These are phyloP conservation scores for Penicillium riverlandense DNA, from an alignment of 495 filamentous ascomycete genomes.

Conservation along the genomic window DNA sequence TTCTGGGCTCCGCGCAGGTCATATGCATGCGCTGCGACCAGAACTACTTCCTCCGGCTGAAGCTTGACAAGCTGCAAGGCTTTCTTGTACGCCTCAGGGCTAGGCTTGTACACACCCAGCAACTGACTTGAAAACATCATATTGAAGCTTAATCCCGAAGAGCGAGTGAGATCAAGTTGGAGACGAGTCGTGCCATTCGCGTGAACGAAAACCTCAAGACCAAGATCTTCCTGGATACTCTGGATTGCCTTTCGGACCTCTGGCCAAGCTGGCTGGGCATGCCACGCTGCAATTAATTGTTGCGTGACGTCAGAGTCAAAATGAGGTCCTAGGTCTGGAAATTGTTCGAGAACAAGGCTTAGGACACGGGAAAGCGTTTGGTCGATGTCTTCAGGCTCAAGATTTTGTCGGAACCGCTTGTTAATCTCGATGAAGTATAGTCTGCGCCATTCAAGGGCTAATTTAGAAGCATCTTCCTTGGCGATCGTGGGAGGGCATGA, in stretches of 20 bases:
- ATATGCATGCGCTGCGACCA: slow-evolving; percentile 50
- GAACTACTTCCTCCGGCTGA: slow-evolving; percentile 38
- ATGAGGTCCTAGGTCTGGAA: slow-evolving; percentile 10
- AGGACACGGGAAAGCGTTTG: slow-evolving; percentile 33
- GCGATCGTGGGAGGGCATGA: slow-evolving; percentile 13
- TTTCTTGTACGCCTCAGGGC: slow-evolving; percentile 36
- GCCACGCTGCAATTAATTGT: slow-evolving; percentile 30
- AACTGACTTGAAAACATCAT: slow-evolving; percentile 47
- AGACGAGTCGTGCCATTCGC: slow-evolving; percentile 50
- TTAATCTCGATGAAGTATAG: slow-evolving; percentile 39
- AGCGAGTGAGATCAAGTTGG: slow-evolving; percentile 43
- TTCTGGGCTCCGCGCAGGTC: slow-evolving; percentile 40
- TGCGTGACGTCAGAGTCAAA: slow-evolving; percentile 16
- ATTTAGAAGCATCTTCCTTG: slow-evolving; percentile 14
- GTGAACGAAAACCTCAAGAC: slow-evolving; percentile 35
- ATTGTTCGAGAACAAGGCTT: slow-evolving; percentile 20
- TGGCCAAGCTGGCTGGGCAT: slow-evolving; percentile 39
- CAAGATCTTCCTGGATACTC: slow-evolving; percentile 13
- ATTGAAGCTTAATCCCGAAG: slow-evolving; percentile 41
- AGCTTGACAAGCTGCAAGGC: slow-evolving; percentile 36
- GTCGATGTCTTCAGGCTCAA: slow-evolving; percentile 43
- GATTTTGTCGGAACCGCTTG: slow-evolving; percentile 21
- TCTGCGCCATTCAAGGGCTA: slow-evolving; percentile 44
- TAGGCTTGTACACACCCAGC: slow-evolving; percentile 42
- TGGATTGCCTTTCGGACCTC: slow-evolving; percentile 31